A percentile compares a stretch with the other conserved stretches of the same genome.
These are phyloP conservation scores for Jamesozyma hellenica DNA, from an alignment of 805 yeast genomes.

Conservation along the genomic window DNA sequence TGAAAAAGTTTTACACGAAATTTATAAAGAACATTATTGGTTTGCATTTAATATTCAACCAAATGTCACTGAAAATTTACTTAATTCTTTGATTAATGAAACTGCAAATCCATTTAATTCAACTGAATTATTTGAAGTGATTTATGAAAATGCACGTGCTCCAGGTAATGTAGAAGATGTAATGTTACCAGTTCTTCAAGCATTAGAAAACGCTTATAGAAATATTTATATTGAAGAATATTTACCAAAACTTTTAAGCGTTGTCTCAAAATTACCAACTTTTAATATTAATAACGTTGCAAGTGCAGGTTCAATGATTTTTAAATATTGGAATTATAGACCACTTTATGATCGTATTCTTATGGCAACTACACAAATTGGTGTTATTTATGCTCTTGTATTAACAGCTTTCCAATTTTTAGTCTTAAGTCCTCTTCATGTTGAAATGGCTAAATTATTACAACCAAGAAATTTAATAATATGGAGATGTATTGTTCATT, in stretches of 20 bases:
- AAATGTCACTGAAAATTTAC: slow-evolving; percentile 34
- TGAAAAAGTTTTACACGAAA: slow-evolving; percentile 33
- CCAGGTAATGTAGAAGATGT: slow-evolving; percentile 36
- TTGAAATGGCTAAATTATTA: slow-evolving; percentile 36
- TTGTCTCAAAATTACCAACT: slow-evolving; percentile 1
- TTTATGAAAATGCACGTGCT: slow-evolving; percentile 60
- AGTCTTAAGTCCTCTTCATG: slow-evolving; percentile 49
- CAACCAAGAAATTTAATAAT: slow-evolving; percentile 37
- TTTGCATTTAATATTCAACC: slow-evolving; percentile 43
- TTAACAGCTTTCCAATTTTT: slow-evolving; percentile 61
- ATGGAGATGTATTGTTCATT: slow-evolving; percentile 42
- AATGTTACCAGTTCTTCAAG: slow-evolving; percentile 35
- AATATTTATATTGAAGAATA: slow-evolving; percentile 4
- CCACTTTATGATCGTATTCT: slow-evolving; percentile 43
- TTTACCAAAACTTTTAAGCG: slow-evolving; percentile 14
- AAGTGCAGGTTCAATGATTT: slow-evolving; percentile 25
- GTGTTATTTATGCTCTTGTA: slow-evolving; percentile 61
- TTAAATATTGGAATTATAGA: slow-evolving; percentile 35
- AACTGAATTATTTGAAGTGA: slow-evolving; percentile 27
- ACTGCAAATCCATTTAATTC: slow-evolving; percentile 14
- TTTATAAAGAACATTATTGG: slow-evolving; percentile 56
- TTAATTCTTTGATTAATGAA: slow-evolving; percentile 18
- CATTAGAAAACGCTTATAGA: slow-evolving; percentile 23
- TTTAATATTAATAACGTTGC: slow-evolving; percentile 6
- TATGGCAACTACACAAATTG: slow-evolving; percentile 66